Conservation (phyloP, 2,329 filamentous ascomycete genomes). For the Fusarium sp. region DNA sequence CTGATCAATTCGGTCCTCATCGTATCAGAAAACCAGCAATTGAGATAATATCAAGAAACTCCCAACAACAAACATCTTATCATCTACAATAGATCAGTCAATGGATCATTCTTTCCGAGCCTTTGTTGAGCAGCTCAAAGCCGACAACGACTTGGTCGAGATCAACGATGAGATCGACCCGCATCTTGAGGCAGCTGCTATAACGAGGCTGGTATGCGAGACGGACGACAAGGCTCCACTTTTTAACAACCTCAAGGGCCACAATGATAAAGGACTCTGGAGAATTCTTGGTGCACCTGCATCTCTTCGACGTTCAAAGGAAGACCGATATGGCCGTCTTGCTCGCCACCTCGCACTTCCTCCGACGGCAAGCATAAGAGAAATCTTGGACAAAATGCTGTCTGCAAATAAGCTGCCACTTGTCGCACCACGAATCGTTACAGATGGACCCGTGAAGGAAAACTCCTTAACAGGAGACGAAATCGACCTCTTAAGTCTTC, state of each 20-base stretch:
- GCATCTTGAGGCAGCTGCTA: conserved; percentile 60
- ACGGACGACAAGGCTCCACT: conserved; percentile 60
- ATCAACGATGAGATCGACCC: conserved; percentile 59
- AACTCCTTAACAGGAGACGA: conserved; percentile 19
- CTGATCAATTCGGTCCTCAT: no score
- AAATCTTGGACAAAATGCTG: conserved; percentile 58
- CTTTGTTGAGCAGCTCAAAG: conserved; percentile 26
- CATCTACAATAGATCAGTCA: conserved; percentile 26
- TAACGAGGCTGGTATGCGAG: conserved; percentile 60
- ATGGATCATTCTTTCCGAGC: conserved; percentile 38
- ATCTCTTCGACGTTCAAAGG: conserved; percentile 42
- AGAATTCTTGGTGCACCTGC: conserved; percentile 62
- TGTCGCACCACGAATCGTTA: conserved; percentile 52
- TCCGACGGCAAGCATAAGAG: conserved; percentile 36
- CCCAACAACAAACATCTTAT: neutral
- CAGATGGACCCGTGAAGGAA: conserved; percentile 29
- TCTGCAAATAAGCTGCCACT: conserved; percentile 49
- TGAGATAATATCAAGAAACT: no score
- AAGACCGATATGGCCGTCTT: conserved; percentile 55
- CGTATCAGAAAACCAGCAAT: no score
- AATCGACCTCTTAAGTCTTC: conserved; percentile 54
- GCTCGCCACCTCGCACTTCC: conserved; percentile 58
- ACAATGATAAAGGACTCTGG: conserved; percentile 54
- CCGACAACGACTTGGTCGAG: conserved; percentile 58
- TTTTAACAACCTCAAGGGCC: conserved; percentile 64